A percentile compares a stretch with the other conserved stretches of the same genome.
phyloP scores from a whole-genome alignment of 2,329 filamentous ascomycete genomes.

The Exophiala aquamarina region DNA sequence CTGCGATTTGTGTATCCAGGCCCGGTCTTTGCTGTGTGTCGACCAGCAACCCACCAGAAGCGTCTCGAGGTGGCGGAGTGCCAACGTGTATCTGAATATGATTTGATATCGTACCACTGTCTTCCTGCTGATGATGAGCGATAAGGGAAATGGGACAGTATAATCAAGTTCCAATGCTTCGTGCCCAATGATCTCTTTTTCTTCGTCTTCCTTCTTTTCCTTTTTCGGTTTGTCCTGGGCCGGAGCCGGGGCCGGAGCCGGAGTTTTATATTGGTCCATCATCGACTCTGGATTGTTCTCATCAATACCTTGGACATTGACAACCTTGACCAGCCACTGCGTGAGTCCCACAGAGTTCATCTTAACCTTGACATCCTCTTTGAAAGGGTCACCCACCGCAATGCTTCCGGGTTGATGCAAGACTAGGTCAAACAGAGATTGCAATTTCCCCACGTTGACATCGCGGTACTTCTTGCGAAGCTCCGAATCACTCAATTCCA shows the following conservation, averaged over 20 bases:
- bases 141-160: constrained; percentile 89
- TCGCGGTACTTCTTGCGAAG: constrained; percentile 83
- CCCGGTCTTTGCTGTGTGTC: constrained; percentile 75
- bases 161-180: constrained; percentile 94
- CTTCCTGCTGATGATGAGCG: constrained; percentile 91
- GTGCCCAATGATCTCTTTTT: constrained; percentile 85
- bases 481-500: constrained; percentile 87
- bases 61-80: constrained; percentile 83
- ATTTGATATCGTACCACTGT: constrained; percentile 97
- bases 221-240: constrained; percentile 47
- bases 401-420: constrained; percentile 94
- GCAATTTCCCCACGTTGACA: constrained; percentile 90
- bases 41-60: constrained; percentile 87
- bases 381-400: constrained; percentile 92
- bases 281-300: constrained; percentile 66
- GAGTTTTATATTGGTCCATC: constrained; percentile 70
- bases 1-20: constrained; percentile 79
- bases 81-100: constrained; percentile 90
- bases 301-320: constrained; percentile 94
- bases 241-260: constrained; percentile 51
- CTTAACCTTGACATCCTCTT: constrained; percentile 95
- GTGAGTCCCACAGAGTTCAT: constrained; percentile 95
- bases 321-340: constrained; percentile 91
- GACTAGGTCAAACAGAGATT: constrained; percentile 92
- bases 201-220: constrained; percentile 82